Conservation (phyloP, 768 basidiomycete species). For the Lactifluus echinatus region DNA sequence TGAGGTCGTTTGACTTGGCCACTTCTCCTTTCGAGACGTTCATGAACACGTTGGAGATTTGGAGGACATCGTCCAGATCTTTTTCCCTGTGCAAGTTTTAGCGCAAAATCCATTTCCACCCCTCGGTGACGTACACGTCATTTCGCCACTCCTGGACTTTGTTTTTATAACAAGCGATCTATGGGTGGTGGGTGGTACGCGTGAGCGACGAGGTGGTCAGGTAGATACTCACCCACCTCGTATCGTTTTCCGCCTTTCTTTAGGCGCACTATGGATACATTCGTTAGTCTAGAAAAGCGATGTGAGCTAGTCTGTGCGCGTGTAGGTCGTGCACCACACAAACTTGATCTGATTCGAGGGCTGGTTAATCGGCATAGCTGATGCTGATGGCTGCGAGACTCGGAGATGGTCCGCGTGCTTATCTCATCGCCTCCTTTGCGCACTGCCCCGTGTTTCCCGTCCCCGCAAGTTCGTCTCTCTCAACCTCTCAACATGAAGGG, state of each 20-base stretch:
- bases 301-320: neutral
- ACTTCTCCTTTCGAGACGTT: slow-evolving; percentile 97
- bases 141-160: slow-evolving; percentile 96
- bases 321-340: neutral
- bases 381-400: neutral
- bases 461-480: neutral
- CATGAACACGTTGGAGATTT: slow-evolving; percentile 91
- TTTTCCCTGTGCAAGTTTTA: slow-evolving; percentile 88
- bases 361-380: slow-evolving; percentile 54
- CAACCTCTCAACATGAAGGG: slow-evolving; percentile 59
- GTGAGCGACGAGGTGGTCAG: neutral
- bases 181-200: neutral
- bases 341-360: slow-evolving; percentile 66
- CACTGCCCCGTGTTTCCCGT: neutral
- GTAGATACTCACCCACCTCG: slow-evolving; percentile 50
- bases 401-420: neutral
- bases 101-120: too few species aligned
- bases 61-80: slow-evolving; percentile 89
- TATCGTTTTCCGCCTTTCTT: slow-evolving; percentile 98
- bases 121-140: slow-evolving; percentile 82
- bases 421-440: neutral
- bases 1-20: slow-evolving; percentile 80
- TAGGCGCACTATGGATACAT: slow-evolving; percentile 90
- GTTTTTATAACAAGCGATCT: slow-evolving; percentile 99
- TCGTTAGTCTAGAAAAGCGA: slow-evolving; percentile 63